Conservation (phyloP, 169 alveolate genomes). For the Cryptosporidium canis region DNA sequence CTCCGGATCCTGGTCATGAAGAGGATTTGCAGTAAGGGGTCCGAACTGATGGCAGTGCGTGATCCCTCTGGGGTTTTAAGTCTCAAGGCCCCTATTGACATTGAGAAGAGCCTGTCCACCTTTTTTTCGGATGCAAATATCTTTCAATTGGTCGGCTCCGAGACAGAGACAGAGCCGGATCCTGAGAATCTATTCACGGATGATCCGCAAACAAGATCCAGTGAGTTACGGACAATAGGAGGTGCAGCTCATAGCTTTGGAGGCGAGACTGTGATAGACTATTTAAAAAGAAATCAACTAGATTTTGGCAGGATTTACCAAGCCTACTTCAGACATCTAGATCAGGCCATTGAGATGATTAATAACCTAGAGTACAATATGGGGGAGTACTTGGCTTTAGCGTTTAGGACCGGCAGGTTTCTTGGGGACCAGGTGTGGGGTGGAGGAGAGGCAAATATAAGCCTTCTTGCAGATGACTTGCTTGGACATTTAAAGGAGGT, state of each 20-base stretch:
- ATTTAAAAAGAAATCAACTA: background rate
- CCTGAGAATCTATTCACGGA: no score
- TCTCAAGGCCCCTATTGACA: no score
- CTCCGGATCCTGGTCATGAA: background rate
- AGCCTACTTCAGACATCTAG: background rate
- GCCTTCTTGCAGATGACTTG: background rate
- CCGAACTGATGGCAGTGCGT: background rate
- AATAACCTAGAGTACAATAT: background rate
- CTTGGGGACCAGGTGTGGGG: background rate
- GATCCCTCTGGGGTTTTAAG: no score
- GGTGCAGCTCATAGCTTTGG: no score
- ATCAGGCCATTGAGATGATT: background rate
- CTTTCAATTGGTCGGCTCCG: no score
- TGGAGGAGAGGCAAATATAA: background rate
- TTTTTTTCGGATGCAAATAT: background rate
- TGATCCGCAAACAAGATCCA: no score
- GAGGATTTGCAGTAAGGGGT: background rate
- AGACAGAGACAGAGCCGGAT: no score
- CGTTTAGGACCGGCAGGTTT: background rate
- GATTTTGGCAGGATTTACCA: slow-evolving; percentile 10
- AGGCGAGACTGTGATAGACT: background rate
- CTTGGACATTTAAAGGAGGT: background rate
- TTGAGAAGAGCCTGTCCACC: background rate
- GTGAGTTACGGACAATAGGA: no score
- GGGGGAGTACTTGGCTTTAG: background rate